Conservation (phyloP, 805 yeast species). For the Blastobotrys mokoenaii region DNA sequence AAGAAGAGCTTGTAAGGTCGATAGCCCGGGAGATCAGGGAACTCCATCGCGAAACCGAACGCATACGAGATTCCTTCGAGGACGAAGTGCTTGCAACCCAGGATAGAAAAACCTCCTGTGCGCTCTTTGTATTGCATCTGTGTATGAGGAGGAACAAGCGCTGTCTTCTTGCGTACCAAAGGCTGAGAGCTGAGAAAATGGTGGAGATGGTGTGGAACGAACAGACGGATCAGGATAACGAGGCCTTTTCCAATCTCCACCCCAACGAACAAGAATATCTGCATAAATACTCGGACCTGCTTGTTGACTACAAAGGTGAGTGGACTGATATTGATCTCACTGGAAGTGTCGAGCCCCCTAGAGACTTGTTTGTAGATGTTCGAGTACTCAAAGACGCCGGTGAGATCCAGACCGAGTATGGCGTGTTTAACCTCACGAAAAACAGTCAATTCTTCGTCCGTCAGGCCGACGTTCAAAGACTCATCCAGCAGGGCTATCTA, state of each 20-base stretch:
- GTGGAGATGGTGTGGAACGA: slow-evolving; percentile 64
- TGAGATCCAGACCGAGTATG: slow-evolving; percentile 94
- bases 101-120: slow-evolving; percentile 27
- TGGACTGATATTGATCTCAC: slow-evolving; percentile 78
- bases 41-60: slow-evolving; percentile 45
- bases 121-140: slow-evolving; percentile 55
- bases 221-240: slow-evolving; percentile 21
- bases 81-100: slow-evolving; percentile 18
- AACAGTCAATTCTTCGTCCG: slow-evolving; percentile 93
- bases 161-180: slow-evolving; percentile 78
- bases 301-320: slow-evolving; percentile 68
- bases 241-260: slow-evolving; percentile 43
- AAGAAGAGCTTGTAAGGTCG: slow-evolving; percentile 59
- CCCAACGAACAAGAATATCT: slow-evolving; percentile 76
- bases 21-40: slow-evolving; percentile 60
- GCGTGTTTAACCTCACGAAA: slow-evolving; percentile 85
- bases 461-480: slow-evolving; percentile 86
- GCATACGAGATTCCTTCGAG: slow-evolving; percentile 21
- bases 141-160: slow-evolving; percentile 85
- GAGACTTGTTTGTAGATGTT: slow-evolving; percentile 86
- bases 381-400: slow-evolving; percentile 92
- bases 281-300: slow-evolving; percentile 58
- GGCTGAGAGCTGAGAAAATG: slow-evolving; percentile 57
- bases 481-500: slow-evolving; percentile 88
- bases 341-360: slow-evolving; percentile 87